phyloP scores from a whole-genome alignment of 208 protist genomes.

The Crithidia brevicula region DNA sequence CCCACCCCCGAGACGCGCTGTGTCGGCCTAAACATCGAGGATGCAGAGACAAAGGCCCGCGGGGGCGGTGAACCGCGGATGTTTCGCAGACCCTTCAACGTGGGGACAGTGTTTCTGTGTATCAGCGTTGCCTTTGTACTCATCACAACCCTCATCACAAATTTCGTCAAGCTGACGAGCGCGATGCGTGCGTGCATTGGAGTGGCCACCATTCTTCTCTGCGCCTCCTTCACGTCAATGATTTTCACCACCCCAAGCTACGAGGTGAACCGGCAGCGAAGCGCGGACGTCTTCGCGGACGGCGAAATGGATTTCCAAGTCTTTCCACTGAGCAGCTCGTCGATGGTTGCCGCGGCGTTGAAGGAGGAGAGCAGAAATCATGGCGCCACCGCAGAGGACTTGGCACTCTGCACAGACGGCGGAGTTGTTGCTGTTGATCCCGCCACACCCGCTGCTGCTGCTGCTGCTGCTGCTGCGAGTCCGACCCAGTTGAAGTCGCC shows the following conservation, averaged over 20 bases:
- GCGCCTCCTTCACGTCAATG: conserved; percentile 64
- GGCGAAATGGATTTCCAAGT: not conserved
- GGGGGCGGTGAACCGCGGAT: conserved; percentile 65
- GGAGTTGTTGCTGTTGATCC: not conserved
- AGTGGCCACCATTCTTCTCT: conserved; percentile 47
- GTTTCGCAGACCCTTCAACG: conserved; percentile 67
- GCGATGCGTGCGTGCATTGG: conserved; percentile 48
- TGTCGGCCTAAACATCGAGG: conserved; percentile 72
- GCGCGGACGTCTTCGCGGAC: not conserved
- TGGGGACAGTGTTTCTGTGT: conserved; percentile 61
- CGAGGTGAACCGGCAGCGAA: conserved; percentile 34
- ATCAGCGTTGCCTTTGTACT: conserved; percentile 54
- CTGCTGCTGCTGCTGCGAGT: too few relatives aligned
- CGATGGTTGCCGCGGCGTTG: not conserved
- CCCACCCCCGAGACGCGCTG: conserved; percentile 51
- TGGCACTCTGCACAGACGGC: conserved; percentile 6
- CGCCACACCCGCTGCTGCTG: too few relatives aligned
- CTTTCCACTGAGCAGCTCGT: not conserved
- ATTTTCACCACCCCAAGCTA: conserved; percentile 73
- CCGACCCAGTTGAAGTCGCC: not conserved
- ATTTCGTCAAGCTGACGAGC: conserved; percentile 39
- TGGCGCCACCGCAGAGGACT: not conserved
- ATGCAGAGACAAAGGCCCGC: conserved; percentile 36
- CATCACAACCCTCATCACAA: conserved; percentile 53
- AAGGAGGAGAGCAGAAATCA: not conserved